Evolutionary conservation across 805 yeast species (phyloP).

Genomic region (Phaffomyces antillensis): DNA sequence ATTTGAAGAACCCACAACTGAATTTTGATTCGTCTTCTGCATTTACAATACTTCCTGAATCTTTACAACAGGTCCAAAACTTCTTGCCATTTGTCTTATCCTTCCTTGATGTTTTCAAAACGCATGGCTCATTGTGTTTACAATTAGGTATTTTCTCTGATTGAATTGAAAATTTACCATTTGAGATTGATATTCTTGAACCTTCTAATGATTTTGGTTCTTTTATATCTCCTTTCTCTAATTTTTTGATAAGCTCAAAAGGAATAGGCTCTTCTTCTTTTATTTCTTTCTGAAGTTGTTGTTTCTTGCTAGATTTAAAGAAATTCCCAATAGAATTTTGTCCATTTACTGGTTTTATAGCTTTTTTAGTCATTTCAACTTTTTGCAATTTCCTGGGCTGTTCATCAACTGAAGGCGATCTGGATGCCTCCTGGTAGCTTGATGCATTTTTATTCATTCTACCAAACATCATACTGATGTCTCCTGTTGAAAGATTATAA

Average conservation of each 20-base stretch:
- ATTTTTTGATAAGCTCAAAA: conserved; percentile 1
- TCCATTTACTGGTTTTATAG: conserved; percentile 6
- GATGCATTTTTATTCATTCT: conserved; percentile 13
- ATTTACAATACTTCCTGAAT: conserved; percentile 21
- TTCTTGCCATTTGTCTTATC: conserved; percentile 38
- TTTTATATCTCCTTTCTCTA: not conserved
- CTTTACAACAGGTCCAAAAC: conserved; percentile 47
- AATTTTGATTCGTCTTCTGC: conserved; percentile 21
- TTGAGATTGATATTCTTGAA: conserved; percentile 3
- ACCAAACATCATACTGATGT: conserved; percentile 30
- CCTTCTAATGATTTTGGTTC: not conserved
- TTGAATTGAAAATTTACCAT: conserved; percentile 14
- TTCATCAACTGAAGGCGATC: not conserved
- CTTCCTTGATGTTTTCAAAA: conserved; percentile 39
- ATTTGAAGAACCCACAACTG: conserved; percentile 49
- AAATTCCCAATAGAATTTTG: conserved; percentile 9
- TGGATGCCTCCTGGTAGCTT: not conserved
- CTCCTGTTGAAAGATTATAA: conserved; percentile 33
- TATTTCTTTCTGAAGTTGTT: not conserved
- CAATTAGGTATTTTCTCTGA: conserved; percentile 35
- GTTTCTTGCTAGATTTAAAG: conserved; percentile 8
- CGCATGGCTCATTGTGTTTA: conserved; percentile 39
- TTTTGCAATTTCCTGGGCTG: conserved; percentile 1
- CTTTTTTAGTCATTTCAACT: not conserved
- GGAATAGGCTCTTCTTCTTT: conserved; percentile 2